Conservation (phyloP, 345 rosid species). For the Camelina neglecta region DNA sequence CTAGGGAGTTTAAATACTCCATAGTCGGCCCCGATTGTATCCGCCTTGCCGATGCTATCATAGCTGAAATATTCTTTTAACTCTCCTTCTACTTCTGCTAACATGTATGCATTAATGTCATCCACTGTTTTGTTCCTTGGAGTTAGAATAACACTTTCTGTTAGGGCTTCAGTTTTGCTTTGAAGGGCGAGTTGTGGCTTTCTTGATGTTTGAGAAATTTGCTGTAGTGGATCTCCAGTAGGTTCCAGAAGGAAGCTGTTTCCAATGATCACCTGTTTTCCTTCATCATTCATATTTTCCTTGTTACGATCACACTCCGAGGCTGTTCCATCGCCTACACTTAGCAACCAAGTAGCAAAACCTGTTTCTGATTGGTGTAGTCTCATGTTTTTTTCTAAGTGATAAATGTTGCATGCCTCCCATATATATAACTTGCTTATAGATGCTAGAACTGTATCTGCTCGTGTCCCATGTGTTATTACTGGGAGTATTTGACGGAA, state of each 20-base stretch:
- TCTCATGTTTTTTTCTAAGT: not conserved
- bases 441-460: too few relatives aligned
- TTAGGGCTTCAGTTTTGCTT: too few relatives aligned
- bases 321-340: not conserved
- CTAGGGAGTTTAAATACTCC: not conserved
- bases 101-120: not conserved
- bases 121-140: not conserved
- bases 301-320: too few relatives aligned
- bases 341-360: not conserved
- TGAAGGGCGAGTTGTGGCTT: not conserved
- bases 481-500: too few relatives aligned
- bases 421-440: too few relatives aligned
- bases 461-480: too few relatives aligned
- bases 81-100: not conserved
- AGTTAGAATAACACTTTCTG: not conserved
- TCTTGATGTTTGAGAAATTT: not conserved
- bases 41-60: not conserved
- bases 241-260: too few relatives aligned
- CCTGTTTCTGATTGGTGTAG: not conserved
- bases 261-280: too few relatives aligned
- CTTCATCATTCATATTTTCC: too few relatives aligned
- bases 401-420: too few relatives aligned
- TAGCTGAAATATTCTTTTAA: not conserved
- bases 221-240: not conserved
- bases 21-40: not conserved